Conservation (phyloP, 495 filamentous ascomycete genomes). For the Acidiella bohemica region DNA sequence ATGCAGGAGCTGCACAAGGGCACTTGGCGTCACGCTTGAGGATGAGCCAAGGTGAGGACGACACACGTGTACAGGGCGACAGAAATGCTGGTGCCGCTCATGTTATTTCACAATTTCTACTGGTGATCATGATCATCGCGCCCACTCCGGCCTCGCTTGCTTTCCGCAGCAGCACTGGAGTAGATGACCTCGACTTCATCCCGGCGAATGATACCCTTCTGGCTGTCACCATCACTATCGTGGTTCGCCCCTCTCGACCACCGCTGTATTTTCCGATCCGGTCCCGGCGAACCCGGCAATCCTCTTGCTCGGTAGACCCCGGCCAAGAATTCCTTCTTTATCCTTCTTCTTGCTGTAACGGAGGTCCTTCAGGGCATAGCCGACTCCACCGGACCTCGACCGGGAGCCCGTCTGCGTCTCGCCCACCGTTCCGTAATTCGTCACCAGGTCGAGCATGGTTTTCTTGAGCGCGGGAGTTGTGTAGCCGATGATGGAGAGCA, state of each 20-base stretch:
- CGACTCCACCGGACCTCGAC: too few species aligned
- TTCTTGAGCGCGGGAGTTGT: conserved; percentile 1
- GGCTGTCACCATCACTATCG: conserved; percentile 1
- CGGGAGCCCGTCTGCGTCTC: conserved; percentile 1
- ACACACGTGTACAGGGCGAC: too few species aligned
- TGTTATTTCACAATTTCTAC: too few species aligned
- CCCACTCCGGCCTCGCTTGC: too few species aligned
- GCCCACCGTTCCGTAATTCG: background rate
- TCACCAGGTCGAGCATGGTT: conserved; percentile 1
- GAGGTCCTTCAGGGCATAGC: background rate
- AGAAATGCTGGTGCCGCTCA: too few species aligned
- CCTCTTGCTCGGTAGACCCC: background rate
- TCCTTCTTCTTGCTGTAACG: background rate
- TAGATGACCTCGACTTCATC: conserved; percentile 1
- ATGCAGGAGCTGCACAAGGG: too few species aligned
- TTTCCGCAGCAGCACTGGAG: too few species aligned
- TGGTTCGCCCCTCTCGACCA: background rate
- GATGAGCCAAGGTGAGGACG: too few species aligned
- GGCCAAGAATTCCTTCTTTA: background rate
- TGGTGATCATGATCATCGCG: too few species aligned
- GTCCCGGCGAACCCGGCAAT: background rate
- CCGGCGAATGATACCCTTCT: conserved; percentile 2
- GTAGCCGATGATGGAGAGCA: background rate
- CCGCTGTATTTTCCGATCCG: background rate
- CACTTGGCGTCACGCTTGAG: too few species aligned